phyloP scores from a whole-genome alignment of 228 moss, liverwort and hornwort species.

The Sphagnum fallax region DNA sequence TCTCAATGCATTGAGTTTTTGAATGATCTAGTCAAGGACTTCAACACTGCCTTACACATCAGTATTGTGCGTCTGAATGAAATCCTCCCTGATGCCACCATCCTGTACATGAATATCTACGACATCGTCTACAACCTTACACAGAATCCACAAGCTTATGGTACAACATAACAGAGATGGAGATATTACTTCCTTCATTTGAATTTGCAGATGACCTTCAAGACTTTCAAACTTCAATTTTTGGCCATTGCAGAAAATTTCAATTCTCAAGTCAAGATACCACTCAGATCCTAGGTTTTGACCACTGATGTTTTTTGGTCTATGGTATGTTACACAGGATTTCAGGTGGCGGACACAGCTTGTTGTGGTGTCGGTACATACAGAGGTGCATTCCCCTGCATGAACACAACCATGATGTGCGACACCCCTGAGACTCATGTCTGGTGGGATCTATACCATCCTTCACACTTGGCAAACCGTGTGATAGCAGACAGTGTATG shows the following conservation, averaged over 20 bases:
- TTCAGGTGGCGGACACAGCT: conserved; percentile 11
- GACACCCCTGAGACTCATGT: conserved; percentile 12
- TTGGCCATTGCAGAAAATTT: too few species aligned
- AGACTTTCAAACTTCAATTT: background rate
- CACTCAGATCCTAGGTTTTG: too few species aligned
- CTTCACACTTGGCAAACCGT: conserved; percentile 23
- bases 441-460: conserved; percentile 44
- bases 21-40: conserved; percentile 15
- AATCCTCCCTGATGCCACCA: conserved; percentile 5
- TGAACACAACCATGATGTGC: conserved; percentile 18
- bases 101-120: background rate
- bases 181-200: background rate
- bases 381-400: conserved; percentile 26
- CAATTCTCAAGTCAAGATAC: too few species aligned
- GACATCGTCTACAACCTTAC: background rate
- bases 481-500: conserved; percentile 22
- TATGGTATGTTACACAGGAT: conserved; percentile 10
- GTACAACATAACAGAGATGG: background rate
- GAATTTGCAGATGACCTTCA: background rate
- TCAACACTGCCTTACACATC: conserved; percentile 11
- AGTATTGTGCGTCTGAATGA: conserved; percentile 20
- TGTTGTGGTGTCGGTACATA: conserved; percentile 29
- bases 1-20: conserved; percentile 18
- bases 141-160: background rate
- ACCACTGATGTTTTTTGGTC: too few species aligned